Base-by-base conservation (phyloP, 495 filamentous ascomycete genomes). In the Penicillium verhagenii region DNA sequence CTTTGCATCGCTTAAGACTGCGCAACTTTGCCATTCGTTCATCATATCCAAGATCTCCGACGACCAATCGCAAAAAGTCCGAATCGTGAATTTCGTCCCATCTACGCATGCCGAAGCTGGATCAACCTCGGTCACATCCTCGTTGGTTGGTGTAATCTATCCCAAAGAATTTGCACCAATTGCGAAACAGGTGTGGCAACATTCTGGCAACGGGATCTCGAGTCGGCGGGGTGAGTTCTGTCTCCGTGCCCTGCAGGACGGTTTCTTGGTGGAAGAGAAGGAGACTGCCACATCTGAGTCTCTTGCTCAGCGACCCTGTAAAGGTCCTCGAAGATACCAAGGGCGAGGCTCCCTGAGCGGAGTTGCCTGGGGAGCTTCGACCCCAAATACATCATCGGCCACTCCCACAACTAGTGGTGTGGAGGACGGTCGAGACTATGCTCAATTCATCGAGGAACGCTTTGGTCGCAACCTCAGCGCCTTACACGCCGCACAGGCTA, bases 111-210 rank as follows among this genome's bases (percentile, higher is more conserved):
- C 70, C n/a, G 65, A 64, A 52, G 54, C 61, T 10, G 63, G 66
- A 31, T 56, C 59, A 26, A 63, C 47, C 21, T 55, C 63, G 38
- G 59, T 80, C 26, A 69, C 62, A 16, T 78, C 86, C 8, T 72
- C 75, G n/a, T 70, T 96, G 16, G 91, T 83, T 3, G 86, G 85
- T 38, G 83, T 96, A 8, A 60, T 97, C 40, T 92, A 85, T 62
- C 82, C 87, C 1, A 73, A 81, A 37, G 79, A 85, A 20, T 69
- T 81, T 23, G 87, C 84, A 49, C 66, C 81, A 6, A 71, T 87
- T 57, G 89, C 92, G 6, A 98, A 97, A 65, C 79, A 87, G 58
- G 96, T 92, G 63, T 98, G 94, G 94, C 94, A 97, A 59, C 94
- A 98, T 67, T 85, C 90, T 6, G 94, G 94, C n/a, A 91, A 96